Conservation (phyloP, 345 rosid species). For the Gossypium arboreum region DNA sequence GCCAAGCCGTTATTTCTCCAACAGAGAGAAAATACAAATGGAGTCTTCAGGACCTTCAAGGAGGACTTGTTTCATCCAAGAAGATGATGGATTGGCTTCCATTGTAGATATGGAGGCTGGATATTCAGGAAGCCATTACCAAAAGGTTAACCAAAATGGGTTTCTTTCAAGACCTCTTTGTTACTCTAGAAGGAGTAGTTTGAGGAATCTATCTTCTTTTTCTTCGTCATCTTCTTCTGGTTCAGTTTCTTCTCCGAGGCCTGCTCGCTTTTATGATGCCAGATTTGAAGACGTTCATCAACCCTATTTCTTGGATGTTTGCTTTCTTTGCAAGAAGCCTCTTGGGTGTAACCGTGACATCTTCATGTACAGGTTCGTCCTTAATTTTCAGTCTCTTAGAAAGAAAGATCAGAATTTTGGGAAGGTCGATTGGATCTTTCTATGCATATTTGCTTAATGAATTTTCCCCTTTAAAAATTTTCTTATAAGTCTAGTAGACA, state of each 20-base stretch:
- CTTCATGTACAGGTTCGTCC: slow-evolving; percentile 62
- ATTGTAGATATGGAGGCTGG: slow-evolving; percentile 54
- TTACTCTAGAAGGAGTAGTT: slow-evolving; percentile 31
- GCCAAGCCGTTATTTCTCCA: neutral
- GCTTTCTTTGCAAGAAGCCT: slow-evolving; percentile 53
- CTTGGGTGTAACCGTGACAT: slow-evolving; percentile 54
- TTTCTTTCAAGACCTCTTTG: slow-evolving; percentile 31
- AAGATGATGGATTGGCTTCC: slow-evolving; percentile 59
- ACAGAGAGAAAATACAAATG: slow-evolving; percentile 22
- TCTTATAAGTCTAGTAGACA: no score
- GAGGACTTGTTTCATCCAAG: slow-evolving; percentile 44
- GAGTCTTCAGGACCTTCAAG: slow-evolving; percentile 24
- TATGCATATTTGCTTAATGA: neutral
- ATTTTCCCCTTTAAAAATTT: neutral
- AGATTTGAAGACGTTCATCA: slow-evolving; percentile 43
- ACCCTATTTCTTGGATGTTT: slow-evolving; percentile 52
- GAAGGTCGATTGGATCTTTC: neutral
- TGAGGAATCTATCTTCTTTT: slow-evolving; percentile 28
- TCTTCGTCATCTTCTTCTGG: slow-evolving; percentile 15
- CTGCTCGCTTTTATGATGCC: slow-evolving; percentile 45
- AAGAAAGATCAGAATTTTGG: neutral
- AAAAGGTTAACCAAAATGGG: slow-evolving; percentile 16
- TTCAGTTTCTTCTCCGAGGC: slow-evolving; percentile 40
- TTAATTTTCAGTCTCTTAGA: neutral
- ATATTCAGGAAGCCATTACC: slow-evolving; percentile 31